Conservation (phyloP, 768 basidiomycete genomes). For the Multifurca ochricompacta region DNA sequence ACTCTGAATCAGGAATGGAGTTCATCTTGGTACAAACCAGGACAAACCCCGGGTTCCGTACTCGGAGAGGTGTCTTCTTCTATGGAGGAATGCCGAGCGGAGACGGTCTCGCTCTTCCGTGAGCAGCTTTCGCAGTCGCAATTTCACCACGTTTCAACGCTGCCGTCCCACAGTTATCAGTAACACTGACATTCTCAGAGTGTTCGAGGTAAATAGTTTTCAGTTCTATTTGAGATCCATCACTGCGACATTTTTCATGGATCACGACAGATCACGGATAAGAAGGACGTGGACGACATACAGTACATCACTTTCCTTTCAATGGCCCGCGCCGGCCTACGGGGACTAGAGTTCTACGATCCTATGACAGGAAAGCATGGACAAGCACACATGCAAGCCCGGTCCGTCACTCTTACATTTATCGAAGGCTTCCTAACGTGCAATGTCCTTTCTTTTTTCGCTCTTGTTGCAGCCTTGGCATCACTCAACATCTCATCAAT, state of each 20-base stretch:
- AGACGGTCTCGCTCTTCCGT: conserved; percentile 79
- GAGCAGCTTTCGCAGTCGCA: conserved; percentile 24
- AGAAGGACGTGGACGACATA: conserved; percentile 66
- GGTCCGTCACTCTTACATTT: conserved; percentile 36
- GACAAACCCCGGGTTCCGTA: conserved; percentile 75
- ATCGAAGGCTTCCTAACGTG: not conserved
- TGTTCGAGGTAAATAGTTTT: conserved; percentile 53
- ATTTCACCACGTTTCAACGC: not conserved
- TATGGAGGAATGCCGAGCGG: conserved; percentile 90
- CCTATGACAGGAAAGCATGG: conserved; percentile 76
- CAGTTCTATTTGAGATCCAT: not conserved
- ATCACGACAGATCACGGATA: conserved; percentile 48
- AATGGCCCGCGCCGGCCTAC: conserved; percentile 80
- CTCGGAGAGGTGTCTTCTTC: conserved; percentile 85
- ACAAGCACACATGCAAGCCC: conserved; percentile 87
- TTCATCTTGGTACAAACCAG: conserved; percentile 80
- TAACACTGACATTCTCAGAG: conserved; percentile 66
- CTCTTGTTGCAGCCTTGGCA: conserved; percentile 52
- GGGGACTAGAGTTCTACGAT: conserved; percentile 78
- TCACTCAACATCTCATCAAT: conserved; percentile 70
- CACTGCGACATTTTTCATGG: not conserved
- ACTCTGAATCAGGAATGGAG: conserved; percentile 30
- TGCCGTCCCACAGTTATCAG: conserved; percentile 45
- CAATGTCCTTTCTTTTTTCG: not conserved
- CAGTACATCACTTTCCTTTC: conserved; percentile 75